Percentiles rank a stretch among this genome's conserved stretches.
These are phyloP conservation scores for Ceriops tagal DNA, from an alignment of 345 rosid species.

Conservation along the genomic window DNA sequence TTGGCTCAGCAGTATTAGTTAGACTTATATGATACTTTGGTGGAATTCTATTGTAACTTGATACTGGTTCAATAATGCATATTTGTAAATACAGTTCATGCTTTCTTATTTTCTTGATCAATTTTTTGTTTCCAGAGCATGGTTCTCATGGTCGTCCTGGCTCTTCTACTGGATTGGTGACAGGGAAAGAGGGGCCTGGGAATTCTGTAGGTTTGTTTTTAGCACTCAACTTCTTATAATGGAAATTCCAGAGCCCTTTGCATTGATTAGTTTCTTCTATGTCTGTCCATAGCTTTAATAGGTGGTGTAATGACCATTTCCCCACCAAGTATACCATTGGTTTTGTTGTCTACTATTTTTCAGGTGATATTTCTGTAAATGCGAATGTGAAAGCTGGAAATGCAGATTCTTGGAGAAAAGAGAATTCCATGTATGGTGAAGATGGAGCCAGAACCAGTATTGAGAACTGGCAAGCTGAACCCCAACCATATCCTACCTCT, in stretches of 20 bases:
- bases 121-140: constrained; percentile 46
- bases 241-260: background rate
- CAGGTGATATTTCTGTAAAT: constrained; percentile 45
- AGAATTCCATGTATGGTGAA: constrained; percentile 47
- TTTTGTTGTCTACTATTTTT: constrained; percentile 3
- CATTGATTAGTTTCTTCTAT: background rate
- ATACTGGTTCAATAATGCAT: background rate
- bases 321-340: too few species aligned
- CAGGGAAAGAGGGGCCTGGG: constrained; percentile 39
- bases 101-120: constrained; percentile 1
- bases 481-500: constrained; percentile 56
- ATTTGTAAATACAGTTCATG: background rate
- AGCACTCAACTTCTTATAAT: constrained; percentile 1
- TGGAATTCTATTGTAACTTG: too few species aligned
- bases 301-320: background rate
- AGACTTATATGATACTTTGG: too few species aligned
- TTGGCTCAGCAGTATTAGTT: too few species aligned
- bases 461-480: constrained; percentile 71
- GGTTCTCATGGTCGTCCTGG: constrained; percentile 44
- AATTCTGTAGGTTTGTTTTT: constrained; percentile 47
- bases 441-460: constrained; percentile 47
- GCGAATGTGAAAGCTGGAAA: constrained; percentile 38
- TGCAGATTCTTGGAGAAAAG: constrained; percentile 67
- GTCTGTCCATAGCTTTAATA: background rate
- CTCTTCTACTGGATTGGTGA: constrained; percentile 45